A percentile compares a stretch with the other conserved stretches of the same genome.
phyloP scores from a whole-genome alignment of 2,329 filamentous ascomycete species.

The Paraconiothyrium brasiliense region DNA sequence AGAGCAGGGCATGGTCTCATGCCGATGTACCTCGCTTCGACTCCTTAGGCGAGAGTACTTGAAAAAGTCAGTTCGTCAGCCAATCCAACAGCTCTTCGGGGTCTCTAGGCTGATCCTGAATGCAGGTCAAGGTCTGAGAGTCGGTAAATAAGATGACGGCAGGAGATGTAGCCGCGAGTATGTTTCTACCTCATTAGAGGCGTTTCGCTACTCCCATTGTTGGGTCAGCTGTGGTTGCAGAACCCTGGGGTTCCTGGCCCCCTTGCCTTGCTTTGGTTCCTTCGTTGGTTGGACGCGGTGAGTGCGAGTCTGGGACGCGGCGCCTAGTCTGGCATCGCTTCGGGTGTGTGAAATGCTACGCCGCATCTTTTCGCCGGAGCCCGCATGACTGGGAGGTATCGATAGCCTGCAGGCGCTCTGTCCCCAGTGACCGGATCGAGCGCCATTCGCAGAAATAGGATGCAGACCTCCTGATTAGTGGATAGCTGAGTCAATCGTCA shows the following conservation, averaged over 20 bases:
- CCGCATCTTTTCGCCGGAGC: slow-evolving; percentile 15
- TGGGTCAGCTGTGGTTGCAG: slow-evolving; percentile 1
- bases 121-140: neutral
- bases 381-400: slow-evolving; percentile 27
- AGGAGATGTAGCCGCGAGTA: neutral
- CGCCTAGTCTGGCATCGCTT: slow-evolving; percentile 3
- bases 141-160: neutral
- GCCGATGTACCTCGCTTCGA: slow-evolving; percentile 1
- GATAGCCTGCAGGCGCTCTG: slow-evolving; percentile 27
- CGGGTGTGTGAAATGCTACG: slow-evolving; percentile 3
- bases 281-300: slow-evolving; percentile 4
- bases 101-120: neutral
- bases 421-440: slow-evolving; percentile 26
- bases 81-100: neutral
- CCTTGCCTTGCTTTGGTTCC: slow-evolving; percentile 12
- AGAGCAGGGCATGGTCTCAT: neutral
- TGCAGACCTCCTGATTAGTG: neutral
- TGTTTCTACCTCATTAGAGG: neutral
- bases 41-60: neutral
- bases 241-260: slow-evolving; percentile 8
- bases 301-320: slow-evolving; percentile 3
- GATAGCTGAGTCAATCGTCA: slow-evolving; percentile 23
- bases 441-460: slow-evolving; percentile 9
- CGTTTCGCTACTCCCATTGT: slow-evolving; percentile 9
- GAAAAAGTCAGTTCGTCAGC: neutral